Conservation (phyloP, 164 flowering plant genomes). For the Warburgia ugandensis region DNA sequence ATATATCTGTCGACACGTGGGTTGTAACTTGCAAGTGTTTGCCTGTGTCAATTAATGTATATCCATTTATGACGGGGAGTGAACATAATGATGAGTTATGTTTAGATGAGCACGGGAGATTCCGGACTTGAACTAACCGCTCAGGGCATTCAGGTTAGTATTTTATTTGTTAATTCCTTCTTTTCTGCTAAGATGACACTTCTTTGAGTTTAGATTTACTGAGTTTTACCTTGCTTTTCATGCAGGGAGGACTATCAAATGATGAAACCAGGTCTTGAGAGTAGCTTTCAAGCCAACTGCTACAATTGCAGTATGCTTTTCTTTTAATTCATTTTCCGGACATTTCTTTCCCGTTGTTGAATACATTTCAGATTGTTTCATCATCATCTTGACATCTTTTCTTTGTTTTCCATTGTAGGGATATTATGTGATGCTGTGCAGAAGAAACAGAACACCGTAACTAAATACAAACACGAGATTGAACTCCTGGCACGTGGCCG, state of each 20-base stretch:
- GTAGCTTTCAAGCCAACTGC: slow-evolving; percentile 96
- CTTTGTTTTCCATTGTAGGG: no score
- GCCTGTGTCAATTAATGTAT: slow-evolving; percentile 23
- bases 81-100: slow-evolving; percentile 95
- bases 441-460: slow-evolving; percentile 76
- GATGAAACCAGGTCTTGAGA: slow-evolving; percentile 88
- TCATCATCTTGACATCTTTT: no score
- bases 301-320: slow-evolving; percentile 51
- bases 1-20: no score
- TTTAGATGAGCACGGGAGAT: slow-evolving; percentile 55
- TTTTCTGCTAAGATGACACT: background rate
- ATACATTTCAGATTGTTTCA: no score
- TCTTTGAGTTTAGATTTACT: no score
- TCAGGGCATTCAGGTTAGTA: slow-evolving; percentile 96
- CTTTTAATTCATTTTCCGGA: no score
- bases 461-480: slow-evolving; percentile 62
- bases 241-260: slow-evolving; percentile 95
- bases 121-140: slow-evolving; percentile 91
- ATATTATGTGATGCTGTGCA: slow-evolving; percentile 39
- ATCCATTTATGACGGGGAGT: slow-evolving; percentile 88
- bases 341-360: no score
- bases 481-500: slow-evolving; percentile 85
- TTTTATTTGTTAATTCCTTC: no score
- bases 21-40: background rate
- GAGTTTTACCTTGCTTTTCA: no score